Evolutionary conservation across 805 yeast genomes (phyloP), one percentile per base, ranked within the genome.

Genomic region (Candida endomychidarum): DNA sequence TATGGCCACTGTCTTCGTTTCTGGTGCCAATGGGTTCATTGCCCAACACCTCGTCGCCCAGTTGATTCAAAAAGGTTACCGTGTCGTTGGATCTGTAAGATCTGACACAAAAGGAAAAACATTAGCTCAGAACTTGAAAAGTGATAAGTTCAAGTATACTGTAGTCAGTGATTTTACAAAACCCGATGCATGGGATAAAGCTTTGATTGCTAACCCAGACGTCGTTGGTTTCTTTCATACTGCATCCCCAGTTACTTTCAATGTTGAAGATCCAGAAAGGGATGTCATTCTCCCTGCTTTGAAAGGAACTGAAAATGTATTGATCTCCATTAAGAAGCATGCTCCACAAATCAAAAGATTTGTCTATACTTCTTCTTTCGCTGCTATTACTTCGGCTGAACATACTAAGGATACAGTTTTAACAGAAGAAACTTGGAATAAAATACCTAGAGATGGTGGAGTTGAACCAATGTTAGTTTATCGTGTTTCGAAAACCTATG

Each of bases 1-100:
- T 23, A 23, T 23, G 26, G 12, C 17, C 12, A 26, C 29, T 26
- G 36, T 33, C 3, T 33, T 33, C 18, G 28, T 77, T 24, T 61
- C 81, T 3, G 82, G 82, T 20, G 79, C 78, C 20, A 61, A 75
- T 8, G 82, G 82, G 10, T 77, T 65, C 52, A 67, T 78, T 41
- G 81, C 81, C 19, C 72, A 65, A 47, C 77, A 76, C 48, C 57
- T 75, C n/a, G 61, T 75, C 33, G 60, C 64, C 32, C 49, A 50
- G 10, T 63, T 77, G 36, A 46, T 77, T 21, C 49, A 52, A 4
- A 54, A 61, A 12, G 63, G 60, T 8, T 75, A 76, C 46, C 51
- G 52, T 5, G 83, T 77, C 5, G 60, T 77, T 37, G 81, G 80
- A 23, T 62, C 80, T 3, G 80, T 70, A 2, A 63, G 83, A 49